Conservation (phyloP, 108 stramenopile species). For the Licmophora abbreviata region DNA sequence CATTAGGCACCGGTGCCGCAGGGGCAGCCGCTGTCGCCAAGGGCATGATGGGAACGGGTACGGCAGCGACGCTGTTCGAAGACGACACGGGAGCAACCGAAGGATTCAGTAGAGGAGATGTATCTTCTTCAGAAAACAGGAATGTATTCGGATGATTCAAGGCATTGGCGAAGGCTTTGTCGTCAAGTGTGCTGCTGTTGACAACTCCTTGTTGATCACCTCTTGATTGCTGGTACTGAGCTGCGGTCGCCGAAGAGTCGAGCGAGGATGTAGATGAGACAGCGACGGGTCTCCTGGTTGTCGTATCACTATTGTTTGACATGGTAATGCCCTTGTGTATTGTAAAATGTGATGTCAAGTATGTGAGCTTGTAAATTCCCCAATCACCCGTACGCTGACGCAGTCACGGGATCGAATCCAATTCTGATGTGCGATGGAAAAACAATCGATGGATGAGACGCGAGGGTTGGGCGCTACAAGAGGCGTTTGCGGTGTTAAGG, state of each 20-base stretch:
- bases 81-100: background rate
- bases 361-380: too few relatives aligned
- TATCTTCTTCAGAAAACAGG: background rate
- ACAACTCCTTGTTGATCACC: background rate
- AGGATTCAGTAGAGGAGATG: background rate
- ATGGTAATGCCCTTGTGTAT: too few relatives aligned
- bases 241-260: background rate
- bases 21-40: background rate
- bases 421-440: too few relatives aligned
- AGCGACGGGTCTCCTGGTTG: too few relatives aligned
- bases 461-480: too few relatives aligned
- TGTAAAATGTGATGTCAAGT: too few relatives aligned
- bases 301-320: too few relatives aligned
- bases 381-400: too few relatives aligned
- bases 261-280: constrained; percentile 20
- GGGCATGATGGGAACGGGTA: constrained; percentile 1
- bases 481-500: too few relatives aligned
- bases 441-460: too few relatives aligned
- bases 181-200: background rate
- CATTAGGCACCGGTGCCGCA: background rate
- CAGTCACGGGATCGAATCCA: too few relatives aligned
- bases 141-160: background rate
- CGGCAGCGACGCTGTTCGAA: background rate
- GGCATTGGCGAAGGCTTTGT: background rate
- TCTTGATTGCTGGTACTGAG: background rate